Evolutionary conservation across 345 rosid genomes (phyloP).

Genomic region (Citrus sinensis): DNA sequence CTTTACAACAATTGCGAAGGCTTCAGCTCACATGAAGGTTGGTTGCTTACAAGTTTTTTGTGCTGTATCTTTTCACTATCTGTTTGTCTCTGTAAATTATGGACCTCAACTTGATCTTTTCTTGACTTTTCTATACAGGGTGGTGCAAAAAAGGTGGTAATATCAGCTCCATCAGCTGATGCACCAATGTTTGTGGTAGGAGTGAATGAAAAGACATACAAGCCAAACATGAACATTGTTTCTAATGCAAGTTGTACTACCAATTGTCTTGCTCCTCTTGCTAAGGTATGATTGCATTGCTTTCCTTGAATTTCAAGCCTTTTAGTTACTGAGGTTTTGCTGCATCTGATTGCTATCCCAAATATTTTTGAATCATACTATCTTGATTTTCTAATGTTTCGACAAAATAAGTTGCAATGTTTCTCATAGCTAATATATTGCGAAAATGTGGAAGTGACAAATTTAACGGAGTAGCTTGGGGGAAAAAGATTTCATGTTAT

Average conservation of each 20-base stretch:
- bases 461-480: not conserved
- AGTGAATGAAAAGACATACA: constrained; percentile 84
- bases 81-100: not conserved
- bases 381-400: not conserved
- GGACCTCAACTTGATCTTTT: not conserved
- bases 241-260: constrained; percentile 99
- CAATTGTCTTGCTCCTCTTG: constrained; percentile 99
- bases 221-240: constrained; percentile 86
- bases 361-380: not conserved
- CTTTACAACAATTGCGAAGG: constrained; percentile 86
- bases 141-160: constrained; percentile 92
- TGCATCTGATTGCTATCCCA: not conserved
- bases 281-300: constrained; percentile 59
- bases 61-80: not conserved
- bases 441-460: not conserved
- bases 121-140: constrained; percentile 47
- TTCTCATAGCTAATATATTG: not conserved
- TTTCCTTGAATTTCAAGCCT: constrained; percentile 10
- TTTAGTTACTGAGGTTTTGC: not conserved
- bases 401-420: not conserved
- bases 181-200: constrained; percentile 99
- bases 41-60: not conserved
- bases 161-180: constrained; percentile 98
- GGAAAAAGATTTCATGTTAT: not conserved
- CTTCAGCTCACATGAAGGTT: constrained; percentile 84